Evolutionary conservation across 1,139 yeast species (phyloP), one percentile per base, ranked within the genome.

Genomic region (Diutina sp.): DNA sequence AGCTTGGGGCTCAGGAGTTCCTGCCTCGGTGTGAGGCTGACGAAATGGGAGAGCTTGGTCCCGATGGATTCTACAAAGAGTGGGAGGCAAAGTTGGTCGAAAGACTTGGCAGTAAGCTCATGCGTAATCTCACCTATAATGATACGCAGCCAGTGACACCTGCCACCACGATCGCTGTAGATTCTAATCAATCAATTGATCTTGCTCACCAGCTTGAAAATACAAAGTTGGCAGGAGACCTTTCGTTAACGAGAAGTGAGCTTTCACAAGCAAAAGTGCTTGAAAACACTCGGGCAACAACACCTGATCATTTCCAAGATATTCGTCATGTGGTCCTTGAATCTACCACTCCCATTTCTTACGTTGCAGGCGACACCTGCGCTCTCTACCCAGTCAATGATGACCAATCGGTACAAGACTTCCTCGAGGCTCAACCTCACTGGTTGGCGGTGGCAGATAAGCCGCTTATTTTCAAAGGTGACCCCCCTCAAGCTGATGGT

Each of bases 1-100:
- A 91, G 69, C 72, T 95, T 25, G 99, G 99, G 0, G 96, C 95
- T 5, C 62, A 62, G 0, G 95, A 87, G 63, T 69, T 90, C 18
- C 77, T 85, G 56, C 78, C 79, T 6, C 73, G 97, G 55, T 88
- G 93, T 51, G 98, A 91, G 64, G 91, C 95, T 18, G 98, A 93
- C 67, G 98, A 93, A 61, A 84, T 82, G 71, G 77, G 86, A 11
- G 78, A 90, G 0, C 87, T 86, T 59, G 96, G 98, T 2, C 72
- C 84, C 14, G 97, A 90, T 63, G 84, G 85, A 0, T 87, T 79
- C 61, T 90, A 83, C 67, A 76, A 82, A 51, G 90, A 85, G 61
- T 91, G 95, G 91, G 86, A 85, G 38, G 35, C 47, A 8, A 54
- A 57, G 11, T 57, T 62, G 8, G 41, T 60, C 5, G 57, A 56